These are phyloP conservation scores for Cystoisospora suis DNA, from an alignment of 169 alveolate species.

Conservation along the genomic window DNA sequence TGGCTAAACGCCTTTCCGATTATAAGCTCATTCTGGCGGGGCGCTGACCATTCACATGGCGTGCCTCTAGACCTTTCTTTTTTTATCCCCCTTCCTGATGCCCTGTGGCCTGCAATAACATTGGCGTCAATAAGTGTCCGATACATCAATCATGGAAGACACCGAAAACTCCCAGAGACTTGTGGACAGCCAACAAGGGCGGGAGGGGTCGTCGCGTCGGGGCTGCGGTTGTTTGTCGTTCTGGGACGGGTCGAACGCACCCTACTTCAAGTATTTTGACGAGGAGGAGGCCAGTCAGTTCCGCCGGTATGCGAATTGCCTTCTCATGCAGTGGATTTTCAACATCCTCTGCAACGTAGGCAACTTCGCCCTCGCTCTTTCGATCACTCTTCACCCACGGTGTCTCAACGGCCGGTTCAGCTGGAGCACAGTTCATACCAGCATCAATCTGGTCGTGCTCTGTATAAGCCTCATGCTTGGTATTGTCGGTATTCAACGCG, in stretches of 20 bases:
- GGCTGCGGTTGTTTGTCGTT: no score
- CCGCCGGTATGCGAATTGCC: background rate
- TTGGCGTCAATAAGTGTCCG: no score
- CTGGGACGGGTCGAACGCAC: background rate
- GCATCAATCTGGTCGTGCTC: constrained; percentile 17
- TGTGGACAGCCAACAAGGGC: no score
- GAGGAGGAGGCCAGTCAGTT: background rate
- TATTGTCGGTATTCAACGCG: background rate
- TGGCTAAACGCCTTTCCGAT: no score
- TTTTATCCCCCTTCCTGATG: no score
- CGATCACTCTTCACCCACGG: background rate
- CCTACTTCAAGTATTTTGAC: background rate
- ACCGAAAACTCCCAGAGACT: no score
- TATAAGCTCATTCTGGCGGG: no score
- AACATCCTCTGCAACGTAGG: constrained; percentile 7
- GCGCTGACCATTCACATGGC: no score
- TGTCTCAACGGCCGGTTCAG: constrained; percentile 13
- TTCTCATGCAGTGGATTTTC: background rate
- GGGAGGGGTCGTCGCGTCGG: no score
- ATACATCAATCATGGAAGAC: no score
- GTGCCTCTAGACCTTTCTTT: no score
- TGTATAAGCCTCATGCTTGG: background rate
- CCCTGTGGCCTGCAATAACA: no score
- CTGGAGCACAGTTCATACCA: constrained; percentile 26
- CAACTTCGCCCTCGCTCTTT: background rate